Conservation (phyloP, 257 asterid genomes). For the Salvia hispanica region DNA sequence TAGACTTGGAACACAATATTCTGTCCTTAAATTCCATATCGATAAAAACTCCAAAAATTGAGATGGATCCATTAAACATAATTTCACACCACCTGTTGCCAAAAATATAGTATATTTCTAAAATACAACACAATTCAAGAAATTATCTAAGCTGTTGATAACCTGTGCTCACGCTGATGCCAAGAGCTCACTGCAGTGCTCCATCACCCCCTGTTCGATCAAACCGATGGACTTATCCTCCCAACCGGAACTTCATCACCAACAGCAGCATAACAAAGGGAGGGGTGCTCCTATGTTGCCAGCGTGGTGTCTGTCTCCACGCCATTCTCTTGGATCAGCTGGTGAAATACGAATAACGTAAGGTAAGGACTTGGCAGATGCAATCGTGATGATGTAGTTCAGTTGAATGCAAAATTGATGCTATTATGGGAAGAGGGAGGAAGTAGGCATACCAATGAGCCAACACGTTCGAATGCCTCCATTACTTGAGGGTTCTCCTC, state of each 20-base stretch:
- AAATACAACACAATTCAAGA: not conserved
- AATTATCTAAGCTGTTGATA: not conserved
- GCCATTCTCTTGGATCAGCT: conserved; percentile 75
- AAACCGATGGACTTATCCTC: too few relatives aligned
- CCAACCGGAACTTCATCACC: not conserved
- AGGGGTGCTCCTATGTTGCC: conserved; percentile 11
- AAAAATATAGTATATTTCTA: not conserved
- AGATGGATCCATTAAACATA: not conserved
- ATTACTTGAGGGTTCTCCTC: conserved; percentile 80
- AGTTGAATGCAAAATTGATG: not conserved
- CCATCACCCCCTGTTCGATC: not conserved
- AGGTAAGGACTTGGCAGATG: conserved; percentile 14
- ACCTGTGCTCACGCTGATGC: not conserved
- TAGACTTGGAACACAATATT: too few relatives aligned
- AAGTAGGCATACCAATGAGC: conserved; percentile 67
- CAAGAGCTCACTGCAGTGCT: not conserved
- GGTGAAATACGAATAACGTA: conserved; percentile 26
- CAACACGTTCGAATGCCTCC: conserved; percentile 93
- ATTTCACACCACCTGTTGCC: not conserved
- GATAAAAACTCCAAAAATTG: too few relatives aligned
- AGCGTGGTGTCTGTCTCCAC: conserved; percentile 38
- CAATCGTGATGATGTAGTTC: not conserved
- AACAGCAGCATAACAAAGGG: not conserved
- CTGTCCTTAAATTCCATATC: too few relatives aligned
- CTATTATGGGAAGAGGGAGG: not conserved